Percentiles rank a stretch among this genome's conserved stretches.
Evolutionary conservation across 2,329 filamentous ascomycete species (phyloP).

Genomic region (Grosmannia penicillata): DNA sequence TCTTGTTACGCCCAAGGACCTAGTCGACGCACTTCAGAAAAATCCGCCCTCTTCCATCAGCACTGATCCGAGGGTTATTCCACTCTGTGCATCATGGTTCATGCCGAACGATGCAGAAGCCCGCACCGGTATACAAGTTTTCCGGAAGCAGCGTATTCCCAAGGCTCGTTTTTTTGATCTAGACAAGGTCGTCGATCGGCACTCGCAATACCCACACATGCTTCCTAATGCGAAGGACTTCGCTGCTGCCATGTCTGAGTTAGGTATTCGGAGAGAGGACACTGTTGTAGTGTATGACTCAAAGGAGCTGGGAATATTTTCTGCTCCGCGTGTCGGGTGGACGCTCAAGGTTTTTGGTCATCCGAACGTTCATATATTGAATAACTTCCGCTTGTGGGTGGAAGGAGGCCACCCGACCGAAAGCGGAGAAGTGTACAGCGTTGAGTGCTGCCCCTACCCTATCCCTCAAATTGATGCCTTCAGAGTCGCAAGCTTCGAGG

Average conservation of each 20-base stretch:
- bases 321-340: conserved; percentile 86
- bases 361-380: conserved; percentile 71
- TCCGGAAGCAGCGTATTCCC: conserved; percentile 71
- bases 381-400: conserved; percentile 94
- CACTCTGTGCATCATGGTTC: conserved; percentile 91
- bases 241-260: conserved; percentile 70
- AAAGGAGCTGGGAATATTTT: conserved; percentile 84
- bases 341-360: conserved; percentile 86
- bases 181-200: conserved; percentile 76
- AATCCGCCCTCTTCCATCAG: conserved; percentile 69
- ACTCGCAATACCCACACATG: conserved; percentile 92
- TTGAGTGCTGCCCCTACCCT: conserved; percentile 50
- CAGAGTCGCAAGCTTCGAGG: conserved; percentile 67
- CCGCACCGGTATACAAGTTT: conserved; percentile 66
- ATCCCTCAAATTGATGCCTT: conserved; percentile 43
- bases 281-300: conserved; percentile 89
- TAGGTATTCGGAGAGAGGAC: conserved; percentile 80
- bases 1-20: conserved; percentile 71
- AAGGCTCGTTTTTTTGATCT: conserved; percentile 92
- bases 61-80: conserved; percentile 68
- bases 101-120: conserved; percentile 66
- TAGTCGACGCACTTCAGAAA: conserved; percentile 66
- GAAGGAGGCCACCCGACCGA: conserved; percentile 71
- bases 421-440: conserved; percentile 56
- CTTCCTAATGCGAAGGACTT: conserved; percentile 71